A percentile compares a stretch with the other conserved stretches of the same genome.
Conservation (phyloP, 345 rosid genomes). For the Pistacia atlantica region DNA sequence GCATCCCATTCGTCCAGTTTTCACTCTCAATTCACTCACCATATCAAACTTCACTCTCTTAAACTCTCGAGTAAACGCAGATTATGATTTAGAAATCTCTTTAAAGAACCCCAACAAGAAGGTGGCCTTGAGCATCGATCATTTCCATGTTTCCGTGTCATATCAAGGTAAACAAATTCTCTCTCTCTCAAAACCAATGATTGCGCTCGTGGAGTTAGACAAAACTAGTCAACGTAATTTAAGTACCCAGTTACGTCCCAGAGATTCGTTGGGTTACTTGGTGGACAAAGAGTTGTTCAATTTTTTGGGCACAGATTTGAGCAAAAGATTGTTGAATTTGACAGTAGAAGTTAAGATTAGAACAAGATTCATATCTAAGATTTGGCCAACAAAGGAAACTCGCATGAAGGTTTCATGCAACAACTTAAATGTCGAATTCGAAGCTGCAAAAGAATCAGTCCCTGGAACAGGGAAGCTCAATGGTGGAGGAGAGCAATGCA, state of each 20-base stretch:
- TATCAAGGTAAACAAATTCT: background rate
- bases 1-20: slow-evolving; percentile 29
- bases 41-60: slow-evolving; percentile 25
- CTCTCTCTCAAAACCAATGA: too few species aligned
- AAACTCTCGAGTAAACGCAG: slow-evolving; percentile 3
- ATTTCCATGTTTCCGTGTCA: background rate
- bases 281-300: slow-evolving; percentile 5
- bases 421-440: slow-evolving; percentile 16
- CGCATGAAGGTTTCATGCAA: slow-evolving; percentile 1
- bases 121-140: slow-evolving; percentile 13
- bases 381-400: slow-evolving; percentile 21
- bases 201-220: background rate
- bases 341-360: background rate
- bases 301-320: slow-evolving; percentile 27
- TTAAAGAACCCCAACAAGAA: slow-evolving; percentile 30
- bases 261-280: background rate
- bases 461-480: slow-evolving; percentile 15
- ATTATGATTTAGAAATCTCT: slow-evolving; percentile 11
- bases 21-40: slow-evolving; percentile 26
- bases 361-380: slow-evolving; percentile 4
- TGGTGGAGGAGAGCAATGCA: slow-evolving; percentile 18
- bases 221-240: background rate
- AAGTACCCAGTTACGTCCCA: background rate
- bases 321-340: slow-evolving; percentile 20
- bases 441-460: background rate